Conservation (phyloP, 2,329 filamentous ascomycete species). For the Blastomyces silverae region DNA sequence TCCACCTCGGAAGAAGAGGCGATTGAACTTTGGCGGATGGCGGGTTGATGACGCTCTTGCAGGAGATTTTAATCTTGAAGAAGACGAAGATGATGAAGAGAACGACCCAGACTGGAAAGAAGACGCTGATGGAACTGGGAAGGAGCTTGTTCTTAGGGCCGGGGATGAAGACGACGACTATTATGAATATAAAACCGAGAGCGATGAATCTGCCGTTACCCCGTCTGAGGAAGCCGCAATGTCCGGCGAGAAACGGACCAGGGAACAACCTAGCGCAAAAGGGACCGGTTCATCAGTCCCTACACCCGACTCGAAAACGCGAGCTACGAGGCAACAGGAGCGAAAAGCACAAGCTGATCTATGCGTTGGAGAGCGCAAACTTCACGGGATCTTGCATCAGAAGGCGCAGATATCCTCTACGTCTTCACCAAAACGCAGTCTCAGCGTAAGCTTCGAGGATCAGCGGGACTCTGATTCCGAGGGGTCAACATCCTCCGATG, state of each 20-base stretch:
- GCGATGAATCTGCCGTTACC: constrained; percentile 41
- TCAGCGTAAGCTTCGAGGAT: constrained; percentile 33
- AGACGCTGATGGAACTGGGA: constrained; percentile 21
- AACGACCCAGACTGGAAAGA: constrained; percentile 23
- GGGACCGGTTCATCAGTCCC: constrained; percentile 18
- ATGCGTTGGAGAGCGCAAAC: background rate
- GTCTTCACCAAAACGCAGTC: constrained; percentile 27
- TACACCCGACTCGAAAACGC: constrained; percentile 13
- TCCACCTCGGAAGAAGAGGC: constrained; percentile 69
- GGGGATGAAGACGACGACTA: constrained; percentile 30
- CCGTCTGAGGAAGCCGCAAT: constrained; percentile 37
- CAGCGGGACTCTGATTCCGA: constrained; percentile 16
- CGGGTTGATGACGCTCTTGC: constrained; percentile 26
- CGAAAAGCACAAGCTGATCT: background rate
- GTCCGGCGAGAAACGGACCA: background rate
- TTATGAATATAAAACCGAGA: constrained; percentile 34
- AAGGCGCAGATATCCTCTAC: constrained; percentile 17
- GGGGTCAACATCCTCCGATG: constrained; percentile 16
- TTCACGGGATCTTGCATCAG: constrained; percentile 4
- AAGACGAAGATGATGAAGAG: constrained; percentile 30
- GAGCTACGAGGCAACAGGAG: background rate
- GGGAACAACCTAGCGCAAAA: constrained; percentile 16
- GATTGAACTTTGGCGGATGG: constrained; percentile 35
- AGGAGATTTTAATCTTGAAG: constrained; percentile 22
- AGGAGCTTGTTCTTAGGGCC: constrained; percentile 20